Evolutionary conservation across 1,284 basidiomycete species (phyloP).

Genomic region (Kalmanozyma brasiliensis): DNA sequence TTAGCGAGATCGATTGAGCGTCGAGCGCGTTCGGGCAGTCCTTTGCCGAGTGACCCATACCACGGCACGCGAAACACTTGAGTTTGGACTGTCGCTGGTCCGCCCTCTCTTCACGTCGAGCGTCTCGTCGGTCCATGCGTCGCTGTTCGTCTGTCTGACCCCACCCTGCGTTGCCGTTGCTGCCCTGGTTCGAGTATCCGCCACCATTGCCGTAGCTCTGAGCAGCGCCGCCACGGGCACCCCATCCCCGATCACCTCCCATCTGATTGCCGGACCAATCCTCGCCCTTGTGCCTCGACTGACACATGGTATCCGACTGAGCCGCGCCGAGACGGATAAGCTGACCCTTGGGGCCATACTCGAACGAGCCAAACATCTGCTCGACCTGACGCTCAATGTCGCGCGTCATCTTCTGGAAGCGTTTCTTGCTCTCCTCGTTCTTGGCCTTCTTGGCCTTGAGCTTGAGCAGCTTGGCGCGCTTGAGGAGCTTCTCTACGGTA

Average conservation of each 20-base stretch:
- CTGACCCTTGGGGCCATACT: constrained; percentile 51
- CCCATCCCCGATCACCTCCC: constrained; percentile 37
- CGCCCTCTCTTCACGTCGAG: constrained; percentile 78
- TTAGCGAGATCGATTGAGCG: constrained; percentile 38
- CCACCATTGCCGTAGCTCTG: constrained; percentile 5
- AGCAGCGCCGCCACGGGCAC: constrained; percentile 24
- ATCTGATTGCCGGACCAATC: constrained; percentile 19
- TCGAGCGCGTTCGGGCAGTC: constrained; percentile 74
- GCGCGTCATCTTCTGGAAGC: constrained; percentile 40
- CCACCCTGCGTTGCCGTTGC: constrained; percentile 3
- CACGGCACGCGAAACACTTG: constrained; percentile 87
- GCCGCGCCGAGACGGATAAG: constrained; percentile 43
- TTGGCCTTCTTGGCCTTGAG: constrained; percentile 63
- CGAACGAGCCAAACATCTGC: constrained; percentile 52
- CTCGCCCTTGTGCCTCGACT: constrained; percentile 27
- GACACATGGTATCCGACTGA: constrained; percentile 43
- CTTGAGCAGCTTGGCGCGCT: constrained; percentile 63
- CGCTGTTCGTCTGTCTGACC: constrained; percentile 26
- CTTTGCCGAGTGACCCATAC: constrained; percentile 83
- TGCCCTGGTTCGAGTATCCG: constrained; percentile 2
- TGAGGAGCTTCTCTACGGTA: constrained; percentile 53
- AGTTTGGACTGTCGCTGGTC: constrained; percentile 74
- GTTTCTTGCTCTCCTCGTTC: constrained; percentile 47
- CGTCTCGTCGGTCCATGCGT: constrained; percentile 66
- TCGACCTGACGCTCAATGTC: constrained; percentile 66